Percentiles rank a stretch among this genome's conserved stretches.
phyloP scores from a whole-genome alignment of 164 flowering plant genomes.

The Houttuynia cordata region DNA sequence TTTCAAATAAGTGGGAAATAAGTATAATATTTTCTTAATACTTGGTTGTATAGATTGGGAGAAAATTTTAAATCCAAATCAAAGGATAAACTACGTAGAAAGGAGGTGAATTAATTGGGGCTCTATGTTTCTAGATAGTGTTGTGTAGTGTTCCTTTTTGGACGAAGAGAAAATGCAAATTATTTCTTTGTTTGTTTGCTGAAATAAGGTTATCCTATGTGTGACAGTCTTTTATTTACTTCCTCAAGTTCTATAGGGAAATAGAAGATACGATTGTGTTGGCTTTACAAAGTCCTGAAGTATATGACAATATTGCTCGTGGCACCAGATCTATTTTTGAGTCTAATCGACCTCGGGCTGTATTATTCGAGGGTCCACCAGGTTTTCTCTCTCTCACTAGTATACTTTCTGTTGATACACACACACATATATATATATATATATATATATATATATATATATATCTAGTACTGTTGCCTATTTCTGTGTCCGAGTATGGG shows the following conservation, averaged over 20 bases:
- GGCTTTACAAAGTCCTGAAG: slow-evolving; percentile 79
- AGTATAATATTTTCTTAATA: no score
- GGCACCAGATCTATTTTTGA: slow-evolving; percentile 90
- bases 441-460: no score
- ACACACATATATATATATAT: no score
- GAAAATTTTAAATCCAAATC: no score
- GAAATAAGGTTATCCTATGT: no score
- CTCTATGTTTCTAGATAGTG: no score
- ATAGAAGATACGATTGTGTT: slow-evolving; percentile 79
- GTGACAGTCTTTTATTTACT: not conserved
- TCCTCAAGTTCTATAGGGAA: slow-evolving; percentile 35
- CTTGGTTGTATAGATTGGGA: no score
- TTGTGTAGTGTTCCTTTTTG: no score
- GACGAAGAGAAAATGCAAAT: no score
- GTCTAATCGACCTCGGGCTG: slow-evolving; percentile 92
- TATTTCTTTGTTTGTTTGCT: not conserved
- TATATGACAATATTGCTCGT: slow-evolving; percentile 89
- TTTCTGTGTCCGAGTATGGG: not conserved
- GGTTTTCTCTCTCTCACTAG: slow-evolving; percentile 27
- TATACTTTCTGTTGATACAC: not conserved
- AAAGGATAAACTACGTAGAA: not conserved
- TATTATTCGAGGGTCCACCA: slow-evolving; percentile 99
- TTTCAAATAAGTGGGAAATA: no score
- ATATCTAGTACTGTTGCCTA: not conserved
- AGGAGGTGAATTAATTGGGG: not conserved